Evolutionary conservation across 2,329 filamentous ascomycete genomes (phyloP).

Genomic region (Hymenoscyphus repandus): DNA sequence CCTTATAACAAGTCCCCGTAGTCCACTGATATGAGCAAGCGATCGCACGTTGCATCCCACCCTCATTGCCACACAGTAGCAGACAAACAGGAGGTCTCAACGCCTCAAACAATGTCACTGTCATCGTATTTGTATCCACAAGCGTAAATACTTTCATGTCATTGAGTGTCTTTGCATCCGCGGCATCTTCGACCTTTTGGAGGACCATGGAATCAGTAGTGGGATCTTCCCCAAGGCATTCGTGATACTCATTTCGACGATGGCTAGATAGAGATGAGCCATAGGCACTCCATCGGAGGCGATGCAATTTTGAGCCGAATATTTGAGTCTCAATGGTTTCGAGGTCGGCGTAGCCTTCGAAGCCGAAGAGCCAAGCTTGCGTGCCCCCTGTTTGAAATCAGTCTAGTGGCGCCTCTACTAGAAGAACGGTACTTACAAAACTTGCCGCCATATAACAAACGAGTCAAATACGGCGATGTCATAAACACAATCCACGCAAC

Average conservation of each 20-base stretch:
- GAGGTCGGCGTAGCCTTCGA: conserved; percentile 27
- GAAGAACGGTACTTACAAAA: conserved; percentile 11
- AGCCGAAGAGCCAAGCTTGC: conserved; percentile 24
- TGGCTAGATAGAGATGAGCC: conserved; percentile 20
- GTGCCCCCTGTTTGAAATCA: conserved; percentile 16
- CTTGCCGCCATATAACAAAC: neutral
- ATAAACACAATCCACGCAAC: neutral
- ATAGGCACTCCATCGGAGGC: conserved; percentile 26
- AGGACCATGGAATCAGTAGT: neutral
- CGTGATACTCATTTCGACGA: neutral
- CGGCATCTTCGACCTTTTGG: neutral
- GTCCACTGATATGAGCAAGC: conserved; percentile 23
- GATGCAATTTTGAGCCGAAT: conserved; percentile 23
- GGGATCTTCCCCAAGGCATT: conserved; percentile 25
- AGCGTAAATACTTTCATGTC: conserved; percentile 27
- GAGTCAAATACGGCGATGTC: neutral
- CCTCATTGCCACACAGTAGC: conserved; percentile 29
- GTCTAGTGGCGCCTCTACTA: conserved; percentile 19
- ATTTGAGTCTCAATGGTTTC: conserved; percentile 22
- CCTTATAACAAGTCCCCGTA: conserved; percentile 11
- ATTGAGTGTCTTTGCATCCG: neutral
- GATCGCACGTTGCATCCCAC: conserved; percentile 30
- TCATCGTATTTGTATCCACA: conserved; percentile 30
- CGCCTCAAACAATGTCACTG: conserved; percentile 29
- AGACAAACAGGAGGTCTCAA: conserved; percentile 28